Base-by-base conservation (phyloP, 805 yeast species). In the Teunomyces tritomae region DNA sequence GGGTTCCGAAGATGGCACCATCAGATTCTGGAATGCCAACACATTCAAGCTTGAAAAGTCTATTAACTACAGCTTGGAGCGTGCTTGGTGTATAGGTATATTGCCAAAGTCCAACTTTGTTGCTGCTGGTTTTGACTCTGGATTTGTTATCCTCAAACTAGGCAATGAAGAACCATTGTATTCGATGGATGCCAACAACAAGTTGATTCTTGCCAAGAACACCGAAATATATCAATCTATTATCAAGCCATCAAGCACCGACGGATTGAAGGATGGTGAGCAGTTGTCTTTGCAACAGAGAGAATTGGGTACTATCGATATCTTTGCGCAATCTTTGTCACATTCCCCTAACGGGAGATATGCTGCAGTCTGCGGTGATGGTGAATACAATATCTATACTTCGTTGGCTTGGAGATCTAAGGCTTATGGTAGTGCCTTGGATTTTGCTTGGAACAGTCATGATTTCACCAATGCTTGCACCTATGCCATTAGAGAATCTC, bases 331-430 rank as follows among this genome's bases (percentile, higher is more conserved):
- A 52, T 79, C 87, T 50, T 77, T 94, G 61, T 73, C 78, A 43
- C 99, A 94, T 68, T 92, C 98, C 39, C 97, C 98, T 53, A 94
- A 94, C 64, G 99, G 99, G 54, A 83, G 97, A 68, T 94, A 87
- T 65, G 97, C 91, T 34, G 87, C 98, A 26, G 97, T 94, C 43
- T 86, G 92, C 40, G 99, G 99, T 63, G 99, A 94, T 70, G 97
- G 97, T 50, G 99, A 94, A 70, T 92, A 89, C 66, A 89, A 92
- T 58, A 85, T 94, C 46, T 94, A 92, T 71, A 91, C 98, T 2
- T 92, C 99, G 1, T 79, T 94, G 59, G 98, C 98, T 1, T 94
- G 99, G 99, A 83, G 99, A 74, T 90, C 92, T 61, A 94, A 90
- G 72, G 78, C 90, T 43, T 94, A 87, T 67, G 98, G 98, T 53